Conservation (phyloP, 2,329 filamentous ascomycete genomes). For the Pestalotiopsis fici region DNA sequence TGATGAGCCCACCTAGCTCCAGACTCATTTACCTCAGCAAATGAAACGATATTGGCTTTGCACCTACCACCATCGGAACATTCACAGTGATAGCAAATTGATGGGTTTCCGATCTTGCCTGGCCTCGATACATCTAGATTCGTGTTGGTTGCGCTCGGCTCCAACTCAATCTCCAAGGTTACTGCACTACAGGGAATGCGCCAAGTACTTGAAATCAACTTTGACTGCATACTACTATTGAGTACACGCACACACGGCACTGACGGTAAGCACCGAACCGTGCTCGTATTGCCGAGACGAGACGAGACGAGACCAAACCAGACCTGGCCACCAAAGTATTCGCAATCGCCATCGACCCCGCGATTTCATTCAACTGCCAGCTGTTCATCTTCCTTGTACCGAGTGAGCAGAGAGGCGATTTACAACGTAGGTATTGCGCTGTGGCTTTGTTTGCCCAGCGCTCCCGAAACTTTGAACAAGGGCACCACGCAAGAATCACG, state of each 20-base stretch:
- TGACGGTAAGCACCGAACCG: constrained; percentile 6
- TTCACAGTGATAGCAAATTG: constrained; percentile 8
- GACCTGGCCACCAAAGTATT: neutral
- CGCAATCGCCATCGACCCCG: neutral
- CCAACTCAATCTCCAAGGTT: neutral
- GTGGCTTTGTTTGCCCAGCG: neutral
- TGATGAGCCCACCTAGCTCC: neutral
- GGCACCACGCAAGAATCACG: neutral
- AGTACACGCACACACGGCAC: too few species aligned
- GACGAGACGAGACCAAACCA: neutral
- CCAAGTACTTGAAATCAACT: neutral
- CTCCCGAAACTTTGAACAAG: neutral
- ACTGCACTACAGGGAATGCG: neutral
- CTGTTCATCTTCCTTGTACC: neutral
- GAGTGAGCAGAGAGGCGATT: neutral
- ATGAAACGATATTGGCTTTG: neutral
- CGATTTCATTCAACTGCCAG: too few species aligned
- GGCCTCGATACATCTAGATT: neutral
- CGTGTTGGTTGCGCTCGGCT: neutral
- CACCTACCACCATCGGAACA: neutral
- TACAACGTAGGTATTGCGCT: neutral
- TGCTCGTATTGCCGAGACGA: constrained; percentile 8
- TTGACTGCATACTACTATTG: neutral
- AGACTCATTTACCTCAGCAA: neutral
- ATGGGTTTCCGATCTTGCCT: constrained; percentile 4